Conservation (phyloP, 78 protist genomes). For the Dictyostelium discoideum region dicty_2.7 NC_007089.4:1480001-1480500, state of each 20-base stretch:
- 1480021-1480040: not conserved
- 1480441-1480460: not conserved
- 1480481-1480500: not conserved
- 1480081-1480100: not conserved
- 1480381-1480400: not conserved
- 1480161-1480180: slow-evolving; percentile 12
- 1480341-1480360: not conserved
- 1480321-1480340: not conserved
- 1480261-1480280: not conserved
- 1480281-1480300: not conserved
- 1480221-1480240: not conserved
- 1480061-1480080: not conserved
- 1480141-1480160: slow-evolving; percentile 1
- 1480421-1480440: not conserved
- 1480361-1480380: not conserved
- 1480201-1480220: not conserved
- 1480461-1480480: not conserved
- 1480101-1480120: slow-evolving; percentile 1
- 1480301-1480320: not conserved
- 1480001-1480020: not conserved
- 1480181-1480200: not conserved
- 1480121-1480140: slow-evolving; percentile 2
- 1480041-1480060: not conserved
- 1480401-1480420: not conserved
- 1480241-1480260: slow-evolving; percentile 4